phyloP scores from a whole-genome alignment of 2,329 filamentous ascomycete species.

The Diaporthe batatas region DNA sequence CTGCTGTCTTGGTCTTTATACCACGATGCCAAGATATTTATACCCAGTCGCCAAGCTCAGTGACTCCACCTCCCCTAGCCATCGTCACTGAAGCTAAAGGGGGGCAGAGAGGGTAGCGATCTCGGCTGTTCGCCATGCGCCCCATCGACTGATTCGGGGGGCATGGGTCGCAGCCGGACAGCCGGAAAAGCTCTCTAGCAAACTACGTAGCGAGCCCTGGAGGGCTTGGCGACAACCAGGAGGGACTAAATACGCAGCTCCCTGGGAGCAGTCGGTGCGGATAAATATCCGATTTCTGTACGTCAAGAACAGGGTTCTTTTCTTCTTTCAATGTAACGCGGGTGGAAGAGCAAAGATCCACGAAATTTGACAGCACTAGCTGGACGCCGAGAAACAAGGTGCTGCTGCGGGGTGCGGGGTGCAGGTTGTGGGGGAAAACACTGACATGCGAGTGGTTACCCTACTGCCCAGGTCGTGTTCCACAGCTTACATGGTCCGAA shows the following conservation, averaged over 20 bases:
- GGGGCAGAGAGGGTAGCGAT: not conserved
- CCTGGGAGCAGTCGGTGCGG: not conserved
- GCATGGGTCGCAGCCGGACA: constrained; percentile 17
- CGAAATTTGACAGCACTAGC: not conserved
- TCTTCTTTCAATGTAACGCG: not conserved
- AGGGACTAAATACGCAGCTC: not conserved
- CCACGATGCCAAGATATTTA: constrained; percentile 2
- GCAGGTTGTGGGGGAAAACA: not conserved
- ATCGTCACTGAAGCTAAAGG: constrained; percentile 11
- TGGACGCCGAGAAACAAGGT: constrained; percentile 3
- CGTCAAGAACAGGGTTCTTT: constrained; percentile 9
- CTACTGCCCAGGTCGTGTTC: too few species aligned
- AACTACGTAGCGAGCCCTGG: not conserved
- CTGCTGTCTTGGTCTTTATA: constrained; percentile 8
- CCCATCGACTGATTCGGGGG: constrained; percentile 19
- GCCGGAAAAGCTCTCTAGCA: not conserved
- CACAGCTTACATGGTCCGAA: too few species aligned
- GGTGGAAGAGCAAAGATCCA: constrained; percentile 1
- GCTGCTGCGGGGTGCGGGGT: not conserved
- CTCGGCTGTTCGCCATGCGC: constrained; percentile 14
- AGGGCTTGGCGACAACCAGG: not conserved
- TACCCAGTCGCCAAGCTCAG: not conserved
- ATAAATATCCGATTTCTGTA: constrained; percentile 17
- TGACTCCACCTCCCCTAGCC: not conserved
- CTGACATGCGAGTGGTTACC: too few species aligned